These are phyloP conservation scores for Huntiella bhutanensis DNA, from an alignment of 2,329 filamentous ascomycete species.

Conservation along the genomic window DNA sequence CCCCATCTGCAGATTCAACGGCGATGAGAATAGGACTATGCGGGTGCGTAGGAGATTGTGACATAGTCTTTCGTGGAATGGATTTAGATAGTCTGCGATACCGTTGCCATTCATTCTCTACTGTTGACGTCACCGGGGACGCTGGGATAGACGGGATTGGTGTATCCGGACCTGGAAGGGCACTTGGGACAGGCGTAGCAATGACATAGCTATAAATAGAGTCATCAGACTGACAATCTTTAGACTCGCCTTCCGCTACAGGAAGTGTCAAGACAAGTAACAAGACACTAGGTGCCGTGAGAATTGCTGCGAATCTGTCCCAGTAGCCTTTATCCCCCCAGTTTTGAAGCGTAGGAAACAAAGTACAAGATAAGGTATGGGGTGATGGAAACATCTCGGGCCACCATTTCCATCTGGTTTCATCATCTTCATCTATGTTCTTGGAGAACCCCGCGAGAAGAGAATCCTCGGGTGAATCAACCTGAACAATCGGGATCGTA, in stretches of 20 bases:
- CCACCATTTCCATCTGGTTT: slow-evolving; percentile 42
- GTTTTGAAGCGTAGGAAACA: slow-evolving; percentile 72
- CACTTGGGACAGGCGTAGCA: slow-evolving; percentile 1
- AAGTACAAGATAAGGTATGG: slow-evolving; percentile 46
- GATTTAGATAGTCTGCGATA: slow-evolving; percentile 31
- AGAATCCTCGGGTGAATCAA: not conserved
- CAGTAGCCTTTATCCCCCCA: slow-evolving; percentile 72
- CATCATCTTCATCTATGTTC: not conserved
- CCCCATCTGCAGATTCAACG: slow-evolving; percentile 13
- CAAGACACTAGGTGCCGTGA: slow-evolving; percentile 81
- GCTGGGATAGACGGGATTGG: slow-evolving; percentile 20
- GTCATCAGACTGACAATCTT: slow-evolving; percentile 19
- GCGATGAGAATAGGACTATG: slow-evolving; percentile 18
- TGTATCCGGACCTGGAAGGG: not conserved
- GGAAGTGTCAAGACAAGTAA: slow-evolving; percentile 78
- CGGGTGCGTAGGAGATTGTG: slow-evolving; percentile 15
- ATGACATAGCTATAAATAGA: slow-evolving; percentile 1
- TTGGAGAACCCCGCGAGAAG: not conserved
- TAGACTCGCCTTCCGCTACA: slow-evolving; percentile 57
- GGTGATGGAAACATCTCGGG: slow-evolving; percentile 57
- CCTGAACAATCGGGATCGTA: no score
- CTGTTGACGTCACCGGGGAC: not conserved
- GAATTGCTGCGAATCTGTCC: slow-evolving; percentile 62
- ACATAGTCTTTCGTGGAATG: slow-evolving; percentile 13
- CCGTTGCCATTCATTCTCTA: slow-evolving; percentile 33